Evolutionary conservation across 1,284 basidiomycete species (phyloP).

Genomic region (Malassezia sp.): DNA sequence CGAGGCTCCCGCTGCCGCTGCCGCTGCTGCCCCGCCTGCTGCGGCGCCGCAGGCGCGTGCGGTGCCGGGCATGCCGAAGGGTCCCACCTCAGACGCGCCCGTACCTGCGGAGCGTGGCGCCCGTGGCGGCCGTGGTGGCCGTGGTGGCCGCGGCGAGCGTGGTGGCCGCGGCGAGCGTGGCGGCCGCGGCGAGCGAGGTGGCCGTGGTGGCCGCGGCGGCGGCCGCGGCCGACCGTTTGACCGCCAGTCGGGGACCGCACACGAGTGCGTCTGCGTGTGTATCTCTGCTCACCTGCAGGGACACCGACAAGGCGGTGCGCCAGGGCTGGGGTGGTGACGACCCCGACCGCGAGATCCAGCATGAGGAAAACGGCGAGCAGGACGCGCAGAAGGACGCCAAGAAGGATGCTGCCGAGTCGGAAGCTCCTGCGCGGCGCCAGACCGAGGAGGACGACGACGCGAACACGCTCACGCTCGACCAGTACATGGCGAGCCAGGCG

Average conservation of each 20-base stretch:
- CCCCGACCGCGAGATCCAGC: slow-evolving; percentile 62
- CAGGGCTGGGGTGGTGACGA: slow-evolving; percentile 86
- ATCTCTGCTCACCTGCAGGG: too few species aligned
- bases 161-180: slow-evolving; percentile 2
- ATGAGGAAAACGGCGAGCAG: slow-evolving; percentile 50
- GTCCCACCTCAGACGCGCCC: slow-evolving; percentile 15
- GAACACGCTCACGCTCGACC: slow-evolving; percentile 70
- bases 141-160: slow-evolving; percentile 14
- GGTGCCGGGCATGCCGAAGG: slow-evolving; percentile 32
- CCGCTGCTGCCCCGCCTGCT: slow-evolving; percentile 29
- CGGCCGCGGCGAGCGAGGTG: slow-evolving; percentile 57
- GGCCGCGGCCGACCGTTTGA: slow-evolving; percentile 58
- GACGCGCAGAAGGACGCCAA: slow-evolving; percentile 21
- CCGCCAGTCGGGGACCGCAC: slow-evolving; percentile 70
- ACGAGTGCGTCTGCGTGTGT: too few species aligned
- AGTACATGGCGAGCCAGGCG: slow-evolving; percentile 66
- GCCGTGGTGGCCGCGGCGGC: slow-evolving; percentile 54
- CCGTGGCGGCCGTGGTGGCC: slow-evolving; percentile 23
- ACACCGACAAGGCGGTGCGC: slow-evolving; percentile 80
- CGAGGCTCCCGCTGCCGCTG: slow-evolving; percentile 27
- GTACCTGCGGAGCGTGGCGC: slow-evolving; percentile 8
- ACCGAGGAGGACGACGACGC: slow-evolving; percentile 70
- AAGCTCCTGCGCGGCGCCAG: slow-evolving; percentile 29
- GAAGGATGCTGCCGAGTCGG: slow-evolving; percentile 51
- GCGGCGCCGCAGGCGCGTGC: slow-evolving; percentile 27